These are phyloP conservation scores for Cephalotrichum gorgonifer DNA, from an alignment of 2,329 filamentous ascomycete species.

Conservation along the genomic window DNA sequence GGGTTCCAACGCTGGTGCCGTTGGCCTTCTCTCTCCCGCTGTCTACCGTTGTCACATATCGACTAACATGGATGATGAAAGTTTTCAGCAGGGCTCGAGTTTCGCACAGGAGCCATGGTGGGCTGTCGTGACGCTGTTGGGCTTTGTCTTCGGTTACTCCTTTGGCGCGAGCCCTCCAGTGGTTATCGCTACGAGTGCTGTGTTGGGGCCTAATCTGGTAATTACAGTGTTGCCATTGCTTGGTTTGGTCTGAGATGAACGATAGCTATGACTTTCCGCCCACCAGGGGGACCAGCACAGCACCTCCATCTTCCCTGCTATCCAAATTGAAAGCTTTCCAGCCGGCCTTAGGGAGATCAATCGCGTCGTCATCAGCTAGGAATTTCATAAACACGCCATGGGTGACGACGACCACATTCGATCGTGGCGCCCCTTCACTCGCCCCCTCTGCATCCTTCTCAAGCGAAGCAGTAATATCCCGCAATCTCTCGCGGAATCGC, in stretches of 20 bases:
- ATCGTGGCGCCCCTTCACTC: not conserved
- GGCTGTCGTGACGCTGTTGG: constrained; percentile 44
- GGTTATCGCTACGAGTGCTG: constrained; percentile 20
- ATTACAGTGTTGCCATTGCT: constrained; percentile 14
- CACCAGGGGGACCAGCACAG: constrained; percentile 1
- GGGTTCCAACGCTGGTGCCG: constrained; percentile 49
- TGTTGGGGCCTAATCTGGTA: constrained; percentile 22
- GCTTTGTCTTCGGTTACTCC: constrained; percentile 20
- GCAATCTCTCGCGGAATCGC: constrained; percentile 9
- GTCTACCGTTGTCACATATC: constrained; percentile 55
- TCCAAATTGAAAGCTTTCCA: constrained; percentile 16
- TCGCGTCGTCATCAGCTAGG: constrained; percentile 13
- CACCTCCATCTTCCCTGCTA: constrained; percentile 2
- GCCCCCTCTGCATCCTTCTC: constrained; percentile 2
- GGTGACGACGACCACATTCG: constrained; percentile 17
- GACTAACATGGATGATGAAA: constrained; percentile 38
- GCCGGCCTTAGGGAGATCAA: constrained; percentile 20
- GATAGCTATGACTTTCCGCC: not conserved
- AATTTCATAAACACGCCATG: constrained; percentile 21
- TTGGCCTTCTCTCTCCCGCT: constrained; percentile 53
- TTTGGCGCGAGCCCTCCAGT: constrained; percentile 20
- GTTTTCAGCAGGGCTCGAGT: constrained; percentile 37
- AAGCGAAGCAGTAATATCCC: constrained; percentile 3
- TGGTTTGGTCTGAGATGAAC: not conserved
- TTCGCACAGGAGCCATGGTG: constrained; percentile 52